Percentiles rank a stretch among this genome's conserved stretches.
These are phyloP conservation scores for Meyerozyma elateridarum DNA, from an alignment of 1,139 yeast genomes.

Conservation along the genomic window DNA sequence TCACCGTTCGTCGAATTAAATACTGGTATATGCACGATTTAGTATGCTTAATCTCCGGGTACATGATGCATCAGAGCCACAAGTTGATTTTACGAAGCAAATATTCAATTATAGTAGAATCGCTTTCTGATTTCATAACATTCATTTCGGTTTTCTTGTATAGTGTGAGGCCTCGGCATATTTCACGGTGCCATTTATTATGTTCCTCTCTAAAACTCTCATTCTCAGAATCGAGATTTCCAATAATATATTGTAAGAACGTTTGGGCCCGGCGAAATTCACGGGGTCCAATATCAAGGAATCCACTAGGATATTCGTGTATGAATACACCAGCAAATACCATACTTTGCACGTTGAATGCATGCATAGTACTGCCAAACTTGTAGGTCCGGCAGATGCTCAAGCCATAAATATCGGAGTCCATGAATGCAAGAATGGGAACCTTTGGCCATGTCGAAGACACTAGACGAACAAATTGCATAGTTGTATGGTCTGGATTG, in stretches of 20 bases:
- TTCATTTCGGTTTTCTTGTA: constrained; percentile 13
- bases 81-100: not conserved
- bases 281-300: not conserved
- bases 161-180: constrained; percentile 11
- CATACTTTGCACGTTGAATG: constrained; percentile 1
- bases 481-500: constrained; percentile 45
- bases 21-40: constrained; percentile 3
- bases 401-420: constrained; percentile 69
- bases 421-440: constrained; percentile 40
- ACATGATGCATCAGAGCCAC: not conserved
- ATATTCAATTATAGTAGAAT: not conserved
- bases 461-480: constrained; percentile 18
- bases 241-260: not conserved
- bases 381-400: constrained; percentile 45
- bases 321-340: constrained; percentile 9
- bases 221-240: not conserved
- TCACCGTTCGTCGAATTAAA: not conserved
- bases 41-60: not conserved
- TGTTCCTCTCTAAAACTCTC: not conserved
- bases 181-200: constrained; percentile 9
- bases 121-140: constrained; percentile 4
- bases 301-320: constrained; percentile 1
- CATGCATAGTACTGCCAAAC: constrained; percentile 10
- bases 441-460: constrained; percentile 19
- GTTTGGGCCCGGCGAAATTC: constrained; percentile 1